These are phyloP conservation scores for Achaetomiella virescens DNA, from an alignment of 495 filamentous ascomycete species.

Conservation along the genomic window DNA sequence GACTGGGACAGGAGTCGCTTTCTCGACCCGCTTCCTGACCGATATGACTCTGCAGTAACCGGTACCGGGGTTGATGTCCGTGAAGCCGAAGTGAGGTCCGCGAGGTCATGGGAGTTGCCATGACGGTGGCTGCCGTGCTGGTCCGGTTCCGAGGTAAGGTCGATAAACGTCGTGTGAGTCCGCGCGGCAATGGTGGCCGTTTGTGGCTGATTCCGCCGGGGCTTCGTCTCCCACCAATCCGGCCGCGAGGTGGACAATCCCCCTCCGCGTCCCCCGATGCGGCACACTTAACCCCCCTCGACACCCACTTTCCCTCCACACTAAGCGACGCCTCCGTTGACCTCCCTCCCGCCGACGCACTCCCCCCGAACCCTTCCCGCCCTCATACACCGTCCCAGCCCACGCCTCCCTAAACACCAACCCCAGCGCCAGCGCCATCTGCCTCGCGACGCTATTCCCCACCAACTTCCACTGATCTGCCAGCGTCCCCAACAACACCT, in stretches of 20 bases:
- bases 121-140: not conserved
- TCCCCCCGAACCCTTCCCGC: slow-evolving; percentile 27
- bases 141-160: not conserved
- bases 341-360: not conserved
- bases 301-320: not conserved
- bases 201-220: not conserved
- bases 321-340: not conserved
- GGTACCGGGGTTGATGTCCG: not conserved
- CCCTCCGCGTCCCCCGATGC: no score
- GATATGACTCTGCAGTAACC: not conserved
- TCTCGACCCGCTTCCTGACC: not conserved
- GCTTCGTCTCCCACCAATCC: no score
- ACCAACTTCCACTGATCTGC: slow-evolving; percentile 53
- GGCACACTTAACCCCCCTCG: no score
- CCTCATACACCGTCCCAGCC: no score
- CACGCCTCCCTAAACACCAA: slow-evolving; percentile 56
- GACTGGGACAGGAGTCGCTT: not conserved
- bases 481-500: slow-evolving; percentile 54
- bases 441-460: slow-evolving; percentile 66
- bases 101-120: not conserved
- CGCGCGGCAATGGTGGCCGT: no score
- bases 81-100: not conserved
- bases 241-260: no score
- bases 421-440: slow-evolving; percentile 56
- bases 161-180: not conserved